phyloP scores from a whole-genome alignment of 1,284 basidiomycete species.

The Trichosporon inkin region DNA sequence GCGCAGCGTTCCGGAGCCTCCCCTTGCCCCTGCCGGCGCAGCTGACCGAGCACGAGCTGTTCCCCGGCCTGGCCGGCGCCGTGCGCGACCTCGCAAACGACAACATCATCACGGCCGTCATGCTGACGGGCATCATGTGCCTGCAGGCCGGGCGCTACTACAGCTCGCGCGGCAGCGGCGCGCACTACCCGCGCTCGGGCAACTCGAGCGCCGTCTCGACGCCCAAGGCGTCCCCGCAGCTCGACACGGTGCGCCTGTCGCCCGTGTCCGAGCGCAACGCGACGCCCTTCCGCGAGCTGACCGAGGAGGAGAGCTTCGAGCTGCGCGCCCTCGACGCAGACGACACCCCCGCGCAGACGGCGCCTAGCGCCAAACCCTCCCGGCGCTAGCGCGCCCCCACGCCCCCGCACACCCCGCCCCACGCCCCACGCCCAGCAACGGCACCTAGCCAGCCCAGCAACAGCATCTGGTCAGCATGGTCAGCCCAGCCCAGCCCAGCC shows the following conservation, averaged over 20 bases:
- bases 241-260: slow-evolving; percentile 8
- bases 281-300: slow-evolving; percentile 45
- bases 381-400: too few species aligned
- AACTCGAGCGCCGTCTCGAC: slow-evolving; percentile 15
- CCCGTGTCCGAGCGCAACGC: slow-evolving; percentile 23
- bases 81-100: slow-evolving; percentile 45
- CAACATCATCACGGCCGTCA: slow-evolving; percentile 48
- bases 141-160: slow-evolving; percentile 48
- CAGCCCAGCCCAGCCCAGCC: too few species aligned
- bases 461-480: too few species aligned
- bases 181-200: slow-evolving; percentile 12
- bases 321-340: slow-evolving; percentile 12
- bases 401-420: too few species aligned
- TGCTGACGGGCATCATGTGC: slow-evolving; percentile 48
- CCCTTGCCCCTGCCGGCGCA: slow-evolving; percentile 33
- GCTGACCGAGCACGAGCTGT: slow-evolving; percentile 32
- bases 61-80: slow-evolving; percentile 33
- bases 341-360: not conserved
- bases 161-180: slow-evolving; percentile 21
- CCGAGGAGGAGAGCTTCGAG: slow-evolving; percentile 41
- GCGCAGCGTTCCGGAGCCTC: slow-evolving; percentile 35
- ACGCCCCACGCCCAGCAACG: too few species aligned
- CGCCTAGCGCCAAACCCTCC: too few species aligned
- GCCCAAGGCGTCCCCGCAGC: slow-evolving; percentile 7
- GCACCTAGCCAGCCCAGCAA: too few species aligned